Conservation (phyloP, 441 rosid genomes). For the Pelargonium citronellum region DNA sequence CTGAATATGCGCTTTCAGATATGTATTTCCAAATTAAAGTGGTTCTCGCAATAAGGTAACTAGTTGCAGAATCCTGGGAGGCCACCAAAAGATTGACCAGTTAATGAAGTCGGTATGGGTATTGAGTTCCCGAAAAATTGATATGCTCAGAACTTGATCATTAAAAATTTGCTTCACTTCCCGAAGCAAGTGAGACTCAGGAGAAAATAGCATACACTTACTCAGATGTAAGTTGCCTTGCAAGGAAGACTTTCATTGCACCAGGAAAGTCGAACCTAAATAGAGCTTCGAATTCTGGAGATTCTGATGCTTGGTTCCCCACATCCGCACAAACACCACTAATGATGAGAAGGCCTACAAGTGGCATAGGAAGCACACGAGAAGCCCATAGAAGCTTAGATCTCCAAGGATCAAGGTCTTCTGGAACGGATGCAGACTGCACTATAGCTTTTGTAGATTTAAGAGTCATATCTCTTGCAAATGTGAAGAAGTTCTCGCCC, state of each 20-base stretch:
- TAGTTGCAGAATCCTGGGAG: no score
- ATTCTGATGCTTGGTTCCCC: slow-evolving; percentile 51
- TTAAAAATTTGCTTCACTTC: no score
- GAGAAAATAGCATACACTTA: slow-evolving; percentile 32
- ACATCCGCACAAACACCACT: slow-evolving; percentile 61
- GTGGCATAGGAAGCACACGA: slow-evolving; percentile 89
- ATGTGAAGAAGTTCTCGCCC: slow-evolving; percentile 81
- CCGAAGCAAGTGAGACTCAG: not conserved
- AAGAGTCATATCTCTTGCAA: slow-evolving; percentile 80
- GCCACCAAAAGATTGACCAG: no score
- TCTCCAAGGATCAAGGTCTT: slow-evolving; percentile 76
- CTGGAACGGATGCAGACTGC: slow-evolving; percentile 48
- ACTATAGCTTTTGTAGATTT: slow-evolving; percentile 77
- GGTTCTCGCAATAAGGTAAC: no score
- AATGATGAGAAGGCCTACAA: slow-evolving; percentile 74
- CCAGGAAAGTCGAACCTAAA: slow-evolving; percentile 75
- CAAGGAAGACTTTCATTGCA: slow-evolving; percentile 87
- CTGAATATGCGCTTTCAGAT: no score
- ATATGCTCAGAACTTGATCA: no score
- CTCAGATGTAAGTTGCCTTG: slow-evolving; percentile 81
- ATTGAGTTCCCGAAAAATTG: no score
- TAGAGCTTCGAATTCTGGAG: slow-evolving; percentile 79
- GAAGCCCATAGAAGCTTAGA: slow-evolving; percentile 96
- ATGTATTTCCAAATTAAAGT: no score
- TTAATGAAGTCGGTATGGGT: no score